Conservation (phyloP, 768 basidiomycete genomes). For the Leccinum barrowsii region DNA sequence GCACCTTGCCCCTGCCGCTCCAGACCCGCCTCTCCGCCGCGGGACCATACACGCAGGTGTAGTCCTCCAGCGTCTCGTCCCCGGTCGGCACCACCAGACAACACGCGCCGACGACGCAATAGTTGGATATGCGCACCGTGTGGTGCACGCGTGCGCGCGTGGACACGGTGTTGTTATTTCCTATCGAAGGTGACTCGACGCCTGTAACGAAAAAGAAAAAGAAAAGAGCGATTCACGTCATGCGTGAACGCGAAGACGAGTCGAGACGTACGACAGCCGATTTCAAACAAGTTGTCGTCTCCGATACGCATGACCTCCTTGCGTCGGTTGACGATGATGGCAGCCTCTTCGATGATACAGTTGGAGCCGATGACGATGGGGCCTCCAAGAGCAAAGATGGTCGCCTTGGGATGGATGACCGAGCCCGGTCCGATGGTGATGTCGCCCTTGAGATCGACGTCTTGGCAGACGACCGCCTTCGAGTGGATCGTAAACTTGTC, state of each 20-base stretch:
- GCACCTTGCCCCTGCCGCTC: constrained; percentile 81
- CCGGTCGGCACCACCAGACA: constrained; percentile 77
- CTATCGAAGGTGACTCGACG: constrained; percentile 81
- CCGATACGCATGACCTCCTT: constrained; percentile 93
- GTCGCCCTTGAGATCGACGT: constrained; percentile 92
- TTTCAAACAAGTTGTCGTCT: constrained; percentile 91
- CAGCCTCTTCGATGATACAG: constrained; percentile 90
- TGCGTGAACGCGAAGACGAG: not conserved
- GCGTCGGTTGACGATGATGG: constrained; percentile 85
- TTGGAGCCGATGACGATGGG: constrained; percentile 86
- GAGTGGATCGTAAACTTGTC: constrained; percentile 90
- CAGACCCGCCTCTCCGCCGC: constrained; percentile 71
- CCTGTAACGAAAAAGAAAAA: constrained; percentile 43
- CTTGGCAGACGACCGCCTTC: constrained; percentile 86
- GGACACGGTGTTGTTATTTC: constrained; percentile 82
- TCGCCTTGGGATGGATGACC: constrained; percentile 91
- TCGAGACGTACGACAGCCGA: constrained; percentile 74
- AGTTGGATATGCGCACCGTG: constrained; percentile 71
- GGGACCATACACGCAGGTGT: constrained; percentile 81
- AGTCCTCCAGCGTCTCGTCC: constrained; percentile 76
- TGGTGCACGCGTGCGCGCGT: constrained; percentile 82
- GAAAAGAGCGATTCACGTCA: not conserved
- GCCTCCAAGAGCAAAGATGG: constrained; percentile 86
- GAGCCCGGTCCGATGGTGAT: constrained; percentile 91
- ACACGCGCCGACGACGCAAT: constrained; percentile 80